Conservation (phyloP, 108 stramenopile species). For the Thalassiosira profunda region DNA sequence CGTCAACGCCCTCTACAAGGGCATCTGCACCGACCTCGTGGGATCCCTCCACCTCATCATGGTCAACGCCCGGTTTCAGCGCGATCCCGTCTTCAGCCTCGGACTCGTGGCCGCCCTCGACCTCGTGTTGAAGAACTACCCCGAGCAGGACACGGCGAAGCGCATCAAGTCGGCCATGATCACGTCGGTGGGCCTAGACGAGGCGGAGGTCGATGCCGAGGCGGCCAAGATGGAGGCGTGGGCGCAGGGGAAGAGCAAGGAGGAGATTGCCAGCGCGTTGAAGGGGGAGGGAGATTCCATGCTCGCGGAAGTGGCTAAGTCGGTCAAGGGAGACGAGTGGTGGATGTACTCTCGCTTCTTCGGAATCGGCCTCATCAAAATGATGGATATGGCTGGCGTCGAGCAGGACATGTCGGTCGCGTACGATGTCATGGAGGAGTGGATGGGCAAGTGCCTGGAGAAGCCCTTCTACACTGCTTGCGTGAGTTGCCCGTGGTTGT, state of each 20-base stretch:
- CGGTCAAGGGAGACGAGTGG: conserved; percentile 83
- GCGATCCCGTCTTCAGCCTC: conserved; percentile 85
- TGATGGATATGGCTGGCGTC: conserved; percentile 85
- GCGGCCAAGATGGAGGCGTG: conserved; percentile 77
- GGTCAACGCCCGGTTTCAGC: conserved; percentile 93
- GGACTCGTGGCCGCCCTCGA: conserved; percentile 80
- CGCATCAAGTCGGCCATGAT: conserved; percentile 80
- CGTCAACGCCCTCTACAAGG: conserved; percentile 93
- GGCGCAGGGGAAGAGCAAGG: conserved; percentile 90
- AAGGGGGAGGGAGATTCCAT: conserved; percentile 81
- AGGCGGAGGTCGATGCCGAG: conserved; percentile 80
- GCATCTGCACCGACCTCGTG: conserved; percentile 92
- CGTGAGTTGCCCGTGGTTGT: conserved; percentile 59
- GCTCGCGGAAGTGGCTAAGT: conserved; percentile 64
- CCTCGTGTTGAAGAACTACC: conserved; percentile 91
- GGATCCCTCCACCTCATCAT: conserved; percentile 92
- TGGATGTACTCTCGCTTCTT: conserved; percentile 95
- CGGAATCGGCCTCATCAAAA: conserved; percentile 82
- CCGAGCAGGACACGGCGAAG: conserved; percentile 82
- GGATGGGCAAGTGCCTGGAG: conserved; percentile 83
- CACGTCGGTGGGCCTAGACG: conserved; percentile 83
- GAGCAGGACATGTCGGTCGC: conserved; percentile 93
- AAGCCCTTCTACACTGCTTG: conserved; percentile 85
- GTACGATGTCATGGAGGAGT: conserved; percentile 91
- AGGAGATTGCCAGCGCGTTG: conserved; percentile 83